Evolutionary conservation across 1,139 yeast species (phyloP).

Genomic region (Eremothecium gossypii): DNA sequence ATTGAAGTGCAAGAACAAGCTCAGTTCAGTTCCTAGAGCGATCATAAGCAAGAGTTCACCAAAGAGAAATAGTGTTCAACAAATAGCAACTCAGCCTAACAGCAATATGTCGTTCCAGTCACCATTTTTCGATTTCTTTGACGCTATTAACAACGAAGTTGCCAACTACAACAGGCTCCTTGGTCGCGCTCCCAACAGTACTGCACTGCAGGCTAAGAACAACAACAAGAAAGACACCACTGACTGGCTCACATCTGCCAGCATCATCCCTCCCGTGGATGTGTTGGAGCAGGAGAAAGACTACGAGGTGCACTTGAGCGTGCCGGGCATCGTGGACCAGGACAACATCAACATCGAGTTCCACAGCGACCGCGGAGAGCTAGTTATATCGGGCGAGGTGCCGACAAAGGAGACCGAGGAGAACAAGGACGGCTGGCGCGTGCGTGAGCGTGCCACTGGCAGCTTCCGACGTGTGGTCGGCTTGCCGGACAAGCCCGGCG

Average conservation of each 20-base stretch:
- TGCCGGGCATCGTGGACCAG: constrained; percentile 37
- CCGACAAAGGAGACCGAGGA: constrained; percentile 16
- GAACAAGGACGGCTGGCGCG: constrained; percentile 4
- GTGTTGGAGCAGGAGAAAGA: constrained; percentile 33
- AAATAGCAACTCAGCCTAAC: too few relatives aligned
- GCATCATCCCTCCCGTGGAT: constrained; percentile 34
- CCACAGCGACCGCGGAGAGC: constrained; percentile 32
- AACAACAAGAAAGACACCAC: too few relatives aligned
- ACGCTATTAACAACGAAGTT: constrained; percentile 35
- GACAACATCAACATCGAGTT: constrained; percentile 33
- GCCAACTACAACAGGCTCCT: constrained; percentile 9
- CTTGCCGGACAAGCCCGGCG: constrained; percentile 31
- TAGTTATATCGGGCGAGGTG: constrained; percentile 8
- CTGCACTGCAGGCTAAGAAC: too few relatives aligned
- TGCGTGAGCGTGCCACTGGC: constrained; percentile 34
- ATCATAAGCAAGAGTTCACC: too few relatives aligned
- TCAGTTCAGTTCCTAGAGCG: too few relatives aligned
- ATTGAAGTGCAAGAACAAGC: too few relatives aligned
- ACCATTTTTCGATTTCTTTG: constrained; percentile 37
- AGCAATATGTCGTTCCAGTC: constrained; percentile 21
- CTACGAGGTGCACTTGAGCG: constrained; percentile 33
- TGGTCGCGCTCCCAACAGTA: too few relatives aligned
- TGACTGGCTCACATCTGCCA: too few relatives aligned
- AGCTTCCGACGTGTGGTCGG: constrained; percentile 34
- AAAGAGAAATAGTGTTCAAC: too few relatives aligned